phyloP scores from a whole-genome alignment of 2,329 filamentous ascomycete genomes.

The Microsporum audouinii region DNA sequence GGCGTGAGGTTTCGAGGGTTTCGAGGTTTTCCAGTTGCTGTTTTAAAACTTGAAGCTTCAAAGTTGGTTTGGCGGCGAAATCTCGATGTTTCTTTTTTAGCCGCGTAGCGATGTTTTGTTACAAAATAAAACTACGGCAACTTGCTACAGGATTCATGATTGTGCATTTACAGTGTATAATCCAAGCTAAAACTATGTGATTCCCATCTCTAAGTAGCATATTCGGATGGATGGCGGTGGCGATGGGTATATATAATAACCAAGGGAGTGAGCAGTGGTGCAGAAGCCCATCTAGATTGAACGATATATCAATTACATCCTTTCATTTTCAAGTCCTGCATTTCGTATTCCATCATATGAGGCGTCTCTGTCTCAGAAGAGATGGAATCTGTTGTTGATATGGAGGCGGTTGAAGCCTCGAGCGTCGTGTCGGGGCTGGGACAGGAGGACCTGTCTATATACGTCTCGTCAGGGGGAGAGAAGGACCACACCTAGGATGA shows the following conservation, averaged over 20 bases:
- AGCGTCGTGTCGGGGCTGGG: slow-evolving; percentile 4
- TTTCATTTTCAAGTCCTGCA: slow-evolving; percentile 12
- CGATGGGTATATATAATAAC: background rate
- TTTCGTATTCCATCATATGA: slow-evolving; percentile 3
- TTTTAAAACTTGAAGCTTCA: too few relatives aligned
- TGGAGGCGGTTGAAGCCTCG: slow-evolving; percentile 1
- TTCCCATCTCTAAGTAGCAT: background rate
- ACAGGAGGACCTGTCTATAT: slow-evolving; percentile 11
- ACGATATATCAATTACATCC: background rate
- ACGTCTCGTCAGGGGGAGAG: slow-evolving; percentile 63
- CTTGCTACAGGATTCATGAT: background rate
- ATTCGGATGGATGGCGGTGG: background rate
- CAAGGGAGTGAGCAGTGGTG: background rate
- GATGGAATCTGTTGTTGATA: background rate
- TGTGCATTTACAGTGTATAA: background rate
- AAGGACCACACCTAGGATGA: slow-evolving; percentile 76
- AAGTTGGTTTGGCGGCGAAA: too few relatives aligned
- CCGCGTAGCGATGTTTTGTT: too few relatives aligned
- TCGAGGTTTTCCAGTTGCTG: too few relatives aligned
- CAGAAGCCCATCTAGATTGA: background rate
- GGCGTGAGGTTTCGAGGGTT: too few relatives aligned
- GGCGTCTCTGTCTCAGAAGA: background rate
- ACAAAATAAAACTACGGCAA: too few relatives aligned
- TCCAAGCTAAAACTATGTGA: background rate
- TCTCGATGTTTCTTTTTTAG: too few relatives aligned